Conservation (phyloP, 306 rosid species). For the Potentilla sterilis region DNA sequence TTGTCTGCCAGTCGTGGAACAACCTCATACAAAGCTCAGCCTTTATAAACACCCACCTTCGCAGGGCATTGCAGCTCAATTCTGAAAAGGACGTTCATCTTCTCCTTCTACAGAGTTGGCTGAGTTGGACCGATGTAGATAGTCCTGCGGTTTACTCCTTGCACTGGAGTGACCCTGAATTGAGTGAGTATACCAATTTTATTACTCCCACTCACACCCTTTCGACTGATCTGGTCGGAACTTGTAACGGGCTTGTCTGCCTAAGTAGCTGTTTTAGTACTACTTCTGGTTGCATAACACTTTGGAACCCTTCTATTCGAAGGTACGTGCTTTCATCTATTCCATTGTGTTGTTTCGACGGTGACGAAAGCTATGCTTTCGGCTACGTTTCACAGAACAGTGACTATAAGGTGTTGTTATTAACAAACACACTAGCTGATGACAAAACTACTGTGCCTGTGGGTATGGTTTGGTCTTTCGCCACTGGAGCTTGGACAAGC, state of each 20-base stretch:
- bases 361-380: not conserved
- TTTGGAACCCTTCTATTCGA: conserved; percentile 6
- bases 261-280: not conserved
- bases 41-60: not conserved
- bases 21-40: not conserved
- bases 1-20: not conserved
- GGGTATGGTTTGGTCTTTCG: not conserved
- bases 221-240: not conserved
- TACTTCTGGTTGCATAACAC: not conserved
- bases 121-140: no score
- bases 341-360: no score
- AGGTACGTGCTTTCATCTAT: not conserved
- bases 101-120: not conserved
- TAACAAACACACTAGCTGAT: not conserved
- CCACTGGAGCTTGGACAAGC: not conserved
- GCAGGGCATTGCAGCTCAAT: not conserved
- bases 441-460: not conserved
- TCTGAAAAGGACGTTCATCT: not conserved
- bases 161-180: not conserved
- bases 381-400: not conserved
- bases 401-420: conserved; percentile 1
- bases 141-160: not conserved
- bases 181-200: not conserved
- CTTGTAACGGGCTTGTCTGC: conserved; percentile 3
- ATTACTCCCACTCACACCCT: not conserved